Base-by-base conservation (phyloP, 1,284 basidiomycete species). In the Entoloma clypeatum region DNA sequence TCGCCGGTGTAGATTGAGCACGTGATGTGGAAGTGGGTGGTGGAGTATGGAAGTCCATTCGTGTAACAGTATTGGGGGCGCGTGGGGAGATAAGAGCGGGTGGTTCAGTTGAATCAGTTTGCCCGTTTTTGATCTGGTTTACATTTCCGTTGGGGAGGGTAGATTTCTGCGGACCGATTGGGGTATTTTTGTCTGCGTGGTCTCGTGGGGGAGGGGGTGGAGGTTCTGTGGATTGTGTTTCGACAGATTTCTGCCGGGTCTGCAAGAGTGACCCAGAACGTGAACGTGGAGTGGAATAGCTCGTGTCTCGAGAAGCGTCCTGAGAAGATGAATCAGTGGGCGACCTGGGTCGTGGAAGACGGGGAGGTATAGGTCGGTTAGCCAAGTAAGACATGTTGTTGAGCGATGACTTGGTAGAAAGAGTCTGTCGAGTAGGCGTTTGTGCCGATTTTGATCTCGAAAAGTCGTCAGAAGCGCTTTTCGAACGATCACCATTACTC, bases 301-400 rank as follows among this genome's bases (percentile, higher is more conserved):
- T 38, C 9, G 44, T 47, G 21, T 57, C 54, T 13, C 56, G 56
- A n/a, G 44, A 49, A 9, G 59, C 56, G 18, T 59, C 56, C 9
- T 48, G 53, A 40, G 60, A 60, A 9, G 69, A 71, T n/a, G 71
- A 68, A 5, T 61, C 57, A 11, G 65, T 67, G 9, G 71, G 71
- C 16, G 68, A 69, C 21, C 66, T 59, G 31, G 63, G 64, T 21
- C 60, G 61, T 11, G 64, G 70, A 30, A 65, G 68, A 27, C 75
- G 75, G 39, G 78, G 78, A 22, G 75, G 78, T 30, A 78, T 62
- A 7, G 78, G 78, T 24, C 65, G 63, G 51, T 77, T 79, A 6
- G 74, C 77, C 37, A 79, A 63, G 25, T 69, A 63, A 4, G 71
- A 65, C 24, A 74, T 45, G 40, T 69, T 74, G 9, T 60, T 64